Conservation (phyloP, 1,284 basidiomycete genomes). For the Mycosarcoma maydis region DNA sequence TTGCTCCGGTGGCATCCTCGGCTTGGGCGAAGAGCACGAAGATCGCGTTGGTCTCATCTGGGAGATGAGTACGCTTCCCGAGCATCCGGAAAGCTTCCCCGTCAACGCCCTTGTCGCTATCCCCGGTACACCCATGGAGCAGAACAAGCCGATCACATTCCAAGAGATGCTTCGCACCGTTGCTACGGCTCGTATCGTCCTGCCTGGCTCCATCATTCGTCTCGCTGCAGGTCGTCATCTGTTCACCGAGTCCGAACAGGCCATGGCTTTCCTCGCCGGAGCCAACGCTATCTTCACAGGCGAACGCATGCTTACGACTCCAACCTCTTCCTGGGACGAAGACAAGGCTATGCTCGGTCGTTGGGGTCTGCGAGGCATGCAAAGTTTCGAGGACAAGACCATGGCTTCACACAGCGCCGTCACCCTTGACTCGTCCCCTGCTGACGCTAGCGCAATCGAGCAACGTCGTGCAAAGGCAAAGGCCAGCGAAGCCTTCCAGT, state of each 20-base stretch:
- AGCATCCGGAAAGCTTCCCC: constrained; percentile 97
- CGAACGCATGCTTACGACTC: constrained; percentile 95
- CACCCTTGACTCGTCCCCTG: constrained; percentile 15
- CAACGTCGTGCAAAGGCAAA: constrained; percentile 38
- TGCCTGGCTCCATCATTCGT: constrained; percentile 90
- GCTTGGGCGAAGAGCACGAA: constrained; percentile 87
- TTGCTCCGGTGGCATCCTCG: constrained; percentile 95
- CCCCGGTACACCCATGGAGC: constrained; percentile 73
- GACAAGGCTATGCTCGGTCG: constrained; percentile 92
- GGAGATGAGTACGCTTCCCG: constrained; percentile 88
- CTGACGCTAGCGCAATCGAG: constrained; percentile 20
- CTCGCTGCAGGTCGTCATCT: constrained; percentile 92
- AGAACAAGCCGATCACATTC: constrained; percentile 71
- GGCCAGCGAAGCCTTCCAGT: constrained; percentile 42
- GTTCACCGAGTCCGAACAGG: constrained; percentile 89
- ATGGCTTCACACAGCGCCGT: constrained; percentile 39
- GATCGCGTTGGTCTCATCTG: constrained; percentile 94
- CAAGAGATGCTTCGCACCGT: constrained; percentile 91
- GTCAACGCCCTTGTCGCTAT: constrained; percentile 88
- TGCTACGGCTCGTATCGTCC: constrained; percentile 89
- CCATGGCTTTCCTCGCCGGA: constrained; percentile 97
- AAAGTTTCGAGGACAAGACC: constrained; percentile 72
- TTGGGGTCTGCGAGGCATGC: constrained; percentile 92
- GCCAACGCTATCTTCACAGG: constrained; percentile 99
- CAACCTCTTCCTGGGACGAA: constrained; percentile 73